phyloP scores from a whole-genome alignment of 257 asterid species.

The Rhazya stricta region DNA sequence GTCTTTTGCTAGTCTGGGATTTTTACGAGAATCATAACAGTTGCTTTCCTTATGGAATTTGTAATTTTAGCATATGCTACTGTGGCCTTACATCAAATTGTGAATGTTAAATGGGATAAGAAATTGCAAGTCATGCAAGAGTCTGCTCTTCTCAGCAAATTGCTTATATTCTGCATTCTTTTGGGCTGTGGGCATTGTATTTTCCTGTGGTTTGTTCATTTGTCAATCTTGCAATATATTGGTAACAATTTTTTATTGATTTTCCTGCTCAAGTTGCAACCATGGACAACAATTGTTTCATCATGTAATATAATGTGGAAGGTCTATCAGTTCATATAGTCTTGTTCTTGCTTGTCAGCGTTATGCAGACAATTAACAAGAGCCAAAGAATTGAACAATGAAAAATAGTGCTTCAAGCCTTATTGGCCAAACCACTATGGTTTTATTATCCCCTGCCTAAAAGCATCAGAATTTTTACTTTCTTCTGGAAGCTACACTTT shows the following conservation, averaged over 20 bases:
- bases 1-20: background rate
- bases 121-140: background rate
- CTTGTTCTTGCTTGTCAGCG: background rate
- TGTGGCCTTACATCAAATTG: background rate
- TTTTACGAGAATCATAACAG: background rate
- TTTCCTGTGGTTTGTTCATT: background rate
- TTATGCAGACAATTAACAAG: background rate
- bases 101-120: background rate
- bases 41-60: background rate
- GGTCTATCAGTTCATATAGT: background rate
- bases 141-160: background rate
- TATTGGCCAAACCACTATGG: background rate
- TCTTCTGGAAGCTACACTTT: conserved; percentile 13
- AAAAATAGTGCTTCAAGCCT: background rate
- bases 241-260: background rate
- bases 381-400: too few relatives aligned
- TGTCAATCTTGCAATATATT: background rate
- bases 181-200: too few relatives aligned
- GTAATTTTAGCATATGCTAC: background rate
- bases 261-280: background rate
- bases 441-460: background rate
- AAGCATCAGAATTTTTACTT: conserved; percentile 3
- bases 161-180: background rate
- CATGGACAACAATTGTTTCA: background rate
- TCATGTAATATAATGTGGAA: background rate